Percentiles rank a stretch among this genome's conserved stretches.
Conservation (phyloP, 306 rosid genomes). For the Trifolium repens region DNA sequence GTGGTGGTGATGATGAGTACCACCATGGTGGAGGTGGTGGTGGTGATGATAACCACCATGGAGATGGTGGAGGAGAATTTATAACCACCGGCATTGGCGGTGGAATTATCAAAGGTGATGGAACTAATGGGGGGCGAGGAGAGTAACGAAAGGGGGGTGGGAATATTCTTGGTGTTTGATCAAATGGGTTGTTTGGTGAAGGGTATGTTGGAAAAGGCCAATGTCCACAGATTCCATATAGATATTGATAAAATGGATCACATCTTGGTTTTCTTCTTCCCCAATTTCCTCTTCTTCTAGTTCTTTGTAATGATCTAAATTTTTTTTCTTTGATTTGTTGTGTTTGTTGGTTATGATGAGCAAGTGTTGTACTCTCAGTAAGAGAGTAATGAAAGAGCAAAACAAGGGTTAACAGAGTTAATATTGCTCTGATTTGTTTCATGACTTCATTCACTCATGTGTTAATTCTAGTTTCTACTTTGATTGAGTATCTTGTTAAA, state of each 20-base stretch:
- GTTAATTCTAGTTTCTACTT: background rate
- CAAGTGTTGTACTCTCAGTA: slow-evolving; percentile 40
- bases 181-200: slow-evolving; percentile 69
- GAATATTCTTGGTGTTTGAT: slow-evolving; percentile 31
- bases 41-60: slow-evolving; percentile 6
- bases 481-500: background rate
- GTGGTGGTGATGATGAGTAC: slow-evolving; percentile 32
- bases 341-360: slow-evolving; percentile 28
- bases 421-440: slow-evolving; percentile 50
- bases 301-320: slow-evolving; percentile 24
- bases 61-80: background rate
- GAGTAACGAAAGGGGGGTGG: slow-evolving; percentile 11
- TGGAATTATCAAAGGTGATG: slow-evolving; percentile 28
- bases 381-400: slow-evolving; percentile 46
- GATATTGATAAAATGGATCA: slow-evolving; percentile 64
- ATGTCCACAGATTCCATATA: slow-evolving; percentile 60
- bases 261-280: slow-evolving; percentile 46
- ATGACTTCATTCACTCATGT: slow-evolving; percentile 42
- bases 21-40: slow-evolving; percentile 15
- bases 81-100: slow-evolving; percentile 40
- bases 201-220: slow-evolving; percentile 78
- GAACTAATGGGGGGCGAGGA: slow-evolving; percentile 36
- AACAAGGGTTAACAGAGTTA: slow-evolving; percentile 48
- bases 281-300: slow-evolving; percentile 8
- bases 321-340: slow-evolving; percentile 39